phyloP scores from a whole-genome alignment of 352 stramenopile species.

The Pythium insidiosum region DNA sequence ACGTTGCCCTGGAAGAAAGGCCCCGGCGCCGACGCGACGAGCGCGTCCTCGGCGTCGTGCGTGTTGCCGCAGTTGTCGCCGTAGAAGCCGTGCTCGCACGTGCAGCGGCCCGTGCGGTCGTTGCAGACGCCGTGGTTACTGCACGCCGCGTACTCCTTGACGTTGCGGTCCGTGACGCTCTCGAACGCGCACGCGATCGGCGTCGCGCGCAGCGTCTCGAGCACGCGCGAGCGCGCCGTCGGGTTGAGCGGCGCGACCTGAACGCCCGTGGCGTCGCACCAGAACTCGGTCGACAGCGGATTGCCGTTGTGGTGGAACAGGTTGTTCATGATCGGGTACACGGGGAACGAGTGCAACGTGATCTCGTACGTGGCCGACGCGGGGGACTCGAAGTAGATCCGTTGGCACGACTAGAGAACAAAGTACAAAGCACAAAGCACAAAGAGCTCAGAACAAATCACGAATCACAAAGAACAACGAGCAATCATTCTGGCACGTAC shows the following conservation, averaged over 20 bases:
- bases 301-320: slow-evolving; percentile 61
- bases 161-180: slow-evolving; percentile 22
- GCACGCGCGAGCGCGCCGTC: slow-evolving; percentile 1
- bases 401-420: slow-evolving; percentile 20
- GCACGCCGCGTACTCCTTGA: slow-evolving; percentile 53
- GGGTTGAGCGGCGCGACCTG: neutral
- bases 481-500: slow-evolving; percentile 5
- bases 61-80: slow-evolving; percentile 65
- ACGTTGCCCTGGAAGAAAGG: slow-evolving; percentile 70
- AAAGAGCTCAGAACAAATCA: neutral
- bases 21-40: slow-evolving; percentile 31
- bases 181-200: slow-evolving; percentile 32
- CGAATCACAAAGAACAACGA: neutral
- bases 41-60: slow-evolving; percentile 51
- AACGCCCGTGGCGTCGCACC: slow-evolving; percentile 29
- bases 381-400: slow-evolving; percentile 21
- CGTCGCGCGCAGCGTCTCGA: neutral
- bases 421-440: neutral
- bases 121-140: slow-evolving; percentile 55
- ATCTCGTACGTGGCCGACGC: slow-evolving; percentile 39
- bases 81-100: slow-evolving; percentile 56
- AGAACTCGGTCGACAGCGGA: slow-evolving; percentile 38
- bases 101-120: slow-evolving; percentile 33
- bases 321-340: slow-evolving; percentile 77
- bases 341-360: slow-evolving; percentile 51